Evolutionary conservation across 1,139 yeast species (phyloP), one percentile per base, ranked within the genome.

Genomic region (Zygosaccharomyces pseudobailii): DNA sequence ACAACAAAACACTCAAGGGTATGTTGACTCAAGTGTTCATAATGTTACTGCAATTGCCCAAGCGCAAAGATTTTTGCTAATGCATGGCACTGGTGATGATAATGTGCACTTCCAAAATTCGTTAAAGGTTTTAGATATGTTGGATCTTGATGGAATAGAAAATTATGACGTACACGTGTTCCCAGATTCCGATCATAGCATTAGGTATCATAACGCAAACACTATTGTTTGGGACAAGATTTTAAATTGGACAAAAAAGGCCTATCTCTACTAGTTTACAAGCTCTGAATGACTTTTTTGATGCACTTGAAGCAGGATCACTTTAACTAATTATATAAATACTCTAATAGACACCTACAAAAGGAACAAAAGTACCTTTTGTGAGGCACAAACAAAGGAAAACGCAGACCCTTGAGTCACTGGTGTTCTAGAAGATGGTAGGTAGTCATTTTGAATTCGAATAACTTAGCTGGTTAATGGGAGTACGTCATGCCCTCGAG

Each of bases 41-140:
- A 70, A 80, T 51, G 73, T 75, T 5, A 71, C 67, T 1, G 59
- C 64, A 63, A 71, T 61, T 71, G 82, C 65, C 57, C 70, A 58
- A 63, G 73, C 56, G n/a, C 73, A 71, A 44, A 72, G 87, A 57
- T 84, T 85, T 59, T 70, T 85, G 50, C 64, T 85, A 43, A 82
- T 84, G 73, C 94, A 85, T 63, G 94, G 94, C 7, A 78, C 87
- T 1, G 92, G 90, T 19, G 94, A 85, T 65, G 94, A 85, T 63
- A 85, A 85, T 54, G 94, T 85, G 35, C 94, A 85, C 65, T 76
- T 84, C 61, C 94, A 85, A 62, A 82, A 85, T 65, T 71, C 84
- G 20, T 73, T 83, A 53, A 80, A 79, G 61, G 69, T 85, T 21
- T 62, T 85, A 45, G 92, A 85, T 61, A 71, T 74, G 51, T 72